Evolutionary conservation across 176 grass and related monocot genomes (phyloP).

Genomic region (Pontederia paniculata): DNA sequence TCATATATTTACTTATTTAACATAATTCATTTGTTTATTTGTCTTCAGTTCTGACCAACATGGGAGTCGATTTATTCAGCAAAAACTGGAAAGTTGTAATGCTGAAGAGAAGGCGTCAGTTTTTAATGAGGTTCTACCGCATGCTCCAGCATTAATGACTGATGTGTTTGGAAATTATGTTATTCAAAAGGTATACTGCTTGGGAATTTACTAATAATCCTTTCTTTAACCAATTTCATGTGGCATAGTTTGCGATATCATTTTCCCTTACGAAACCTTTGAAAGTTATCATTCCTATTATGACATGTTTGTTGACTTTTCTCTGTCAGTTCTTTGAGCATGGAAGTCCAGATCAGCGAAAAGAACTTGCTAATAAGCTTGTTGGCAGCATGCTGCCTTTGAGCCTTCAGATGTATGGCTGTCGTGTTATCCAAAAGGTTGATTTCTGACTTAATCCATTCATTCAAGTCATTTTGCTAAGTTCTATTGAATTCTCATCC

Average conservation of each 20-base stretch:
- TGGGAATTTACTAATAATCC: not conserved
- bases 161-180: conserved; percentile 99
- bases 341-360: conserved; percentile 77
- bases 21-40: conserved; percentile 8
- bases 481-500: too few relatives aligned
- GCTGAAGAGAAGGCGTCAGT: conserved; percentile 80
- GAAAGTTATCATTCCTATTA: conserved; percentile 7
- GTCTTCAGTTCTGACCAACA: conserved; percentile 82
- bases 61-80: conserved; percentile 98
- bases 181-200: conserved; percentile 76
- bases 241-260: not conserved
- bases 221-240: not conserved
- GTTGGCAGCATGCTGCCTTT: conserved; percentile 72
- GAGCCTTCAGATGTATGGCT: conserved; percentile 99
- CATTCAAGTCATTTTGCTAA: not conserved
- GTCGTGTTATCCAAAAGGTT: conserved; percentile 98
- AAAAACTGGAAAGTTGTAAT: conserved; percentile 87
- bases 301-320: conserved; percentile 16
- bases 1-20: not conserved
- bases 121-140: conserved; percentile 80
- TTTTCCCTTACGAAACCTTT: not conserved
- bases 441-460: conserved; percentile 10
- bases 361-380: conserved; percentile 81
- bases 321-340: conserved; percentile 82
- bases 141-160: conserved; percentile 77